Evolutionary conservation across 2,329 filamentous ascomycete species (phyloP).

Genomic region (Calonectria pauciramosa): DNA sequence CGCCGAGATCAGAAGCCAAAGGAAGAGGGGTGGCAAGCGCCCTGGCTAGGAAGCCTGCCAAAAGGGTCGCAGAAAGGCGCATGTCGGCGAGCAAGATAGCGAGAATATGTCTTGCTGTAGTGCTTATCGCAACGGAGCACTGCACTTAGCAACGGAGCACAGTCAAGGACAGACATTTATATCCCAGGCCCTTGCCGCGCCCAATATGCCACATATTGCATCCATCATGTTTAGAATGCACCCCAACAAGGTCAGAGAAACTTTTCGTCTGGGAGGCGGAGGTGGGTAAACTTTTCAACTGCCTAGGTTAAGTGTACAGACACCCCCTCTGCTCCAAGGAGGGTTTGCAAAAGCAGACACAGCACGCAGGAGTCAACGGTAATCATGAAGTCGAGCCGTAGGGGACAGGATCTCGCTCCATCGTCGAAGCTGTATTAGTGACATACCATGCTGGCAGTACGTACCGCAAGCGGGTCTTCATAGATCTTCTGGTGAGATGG

Average conservation of each 20-base stretch:
- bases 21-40: conserved; percentile 12
- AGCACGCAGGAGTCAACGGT: not conserved
- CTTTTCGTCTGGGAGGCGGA: not conserved
- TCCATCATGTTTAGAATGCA: not conserved
- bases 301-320: not conserved
- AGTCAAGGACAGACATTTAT: not conserved
- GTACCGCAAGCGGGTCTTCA: conserved; percentile 9
- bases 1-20: not conserved
- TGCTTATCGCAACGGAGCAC: not conserved
- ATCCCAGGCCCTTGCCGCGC: not conserved
- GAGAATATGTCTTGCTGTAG: not conserved
- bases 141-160: no score
- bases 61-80: conserved; percentile 1
- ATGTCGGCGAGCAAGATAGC: not conserved
- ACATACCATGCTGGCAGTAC: not conserved
- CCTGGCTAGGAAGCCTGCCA: not conserved
- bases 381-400: not conserved
- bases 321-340: not conserved
- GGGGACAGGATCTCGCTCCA: no score
- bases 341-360: not conserved
- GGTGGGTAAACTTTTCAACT: not conserved
- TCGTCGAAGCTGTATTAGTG: not conserved
- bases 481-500: conserved; percentile 9
- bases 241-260: not conserved
- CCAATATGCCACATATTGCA: not conserved